Evolutionary conservation across 148 eudicot genomes (phyloP).

Genomic region (Hydrangea macrophylla): DNA sequence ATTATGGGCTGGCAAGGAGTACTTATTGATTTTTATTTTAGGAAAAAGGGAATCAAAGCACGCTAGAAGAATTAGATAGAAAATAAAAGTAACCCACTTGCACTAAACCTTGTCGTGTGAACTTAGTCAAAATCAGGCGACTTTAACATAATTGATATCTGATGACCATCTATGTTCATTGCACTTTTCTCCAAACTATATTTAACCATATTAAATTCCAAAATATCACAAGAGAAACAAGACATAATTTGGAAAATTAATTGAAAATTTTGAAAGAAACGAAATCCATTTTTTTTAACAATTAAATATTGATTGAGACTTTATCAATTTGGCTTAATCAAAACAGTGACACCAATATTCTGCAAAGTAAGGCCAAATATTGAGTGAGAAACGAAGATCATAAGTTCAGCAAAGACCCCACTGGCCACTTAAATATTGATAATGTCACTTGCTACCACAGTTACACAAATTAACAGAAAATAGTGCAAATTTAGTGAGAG

Average conservation of each 20-base stretch:
- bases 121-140: not conserved
- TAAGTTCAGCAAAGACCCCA: not conserved
- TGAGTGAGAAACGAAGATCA: not conserved
- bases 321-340: not conserved
- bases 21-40: not conserved
- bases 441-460: too few relatives aligned
- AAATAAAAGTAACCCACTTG: not conserved
- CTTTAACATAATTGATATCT: not conserved
- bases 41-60: not conserved
- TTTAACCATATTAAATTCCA: not conserved
- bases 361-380: too few relatives aligned
- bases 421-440: too few relatives aligned
- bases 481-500: too few relatives aligned
- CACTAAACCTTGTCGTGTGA: not conserved
- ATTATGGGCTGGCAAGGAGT: not conserved
- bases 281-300: not conserved
- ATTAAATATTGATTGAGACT: not conserved
- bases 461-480: too few relatives aligned
- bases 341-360: too few relatives aligned
- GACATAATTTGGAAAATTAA: not conserved
- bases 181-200: not conserved
- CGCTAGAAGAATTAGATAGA: not conserved
- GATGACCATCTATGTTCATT: not conserved
- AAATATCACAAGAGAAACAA: conserved; percentile 1
- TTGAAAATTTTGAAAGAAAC: not conserved